Conservation (phyloP, 2,329 filamentous ascomycete species). For the Colletotrichum noveboracense region DNA sequence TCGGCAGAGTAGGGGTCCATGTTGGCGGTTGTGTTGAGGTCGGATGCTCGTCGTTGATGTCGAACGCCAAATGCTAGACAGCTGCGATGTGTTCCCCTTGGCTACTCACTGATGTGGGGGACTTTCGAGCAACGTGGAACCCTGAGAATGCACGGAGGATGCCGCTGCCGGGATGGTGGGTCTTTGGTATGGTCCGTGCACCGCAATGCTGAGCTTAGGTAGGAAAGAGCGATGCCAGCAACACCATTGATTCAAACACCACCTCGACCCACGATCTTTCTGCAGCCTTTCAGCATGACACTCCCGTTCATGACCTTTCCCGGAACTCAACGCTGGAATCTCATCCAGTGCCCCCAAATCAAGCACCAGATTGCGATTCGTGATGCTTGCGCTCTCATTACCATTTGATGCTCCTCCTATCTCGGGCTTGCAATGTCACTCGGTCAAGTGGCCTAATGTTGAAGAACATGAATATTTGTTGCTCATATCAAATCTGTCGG, state of each 20-base stretch:
- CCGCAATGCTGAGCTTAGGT: not conserved
- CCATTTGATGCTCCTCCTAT: not conserved
- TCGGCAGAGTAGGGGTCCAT: conserved; percentile 77
- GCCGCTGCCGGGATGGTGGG: conserved; percentile 1
- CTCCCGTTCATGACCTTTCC: not conserved
- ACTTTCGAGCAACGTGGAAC: conserved; percentile 58
- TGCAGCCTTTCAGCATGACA: not conserved
- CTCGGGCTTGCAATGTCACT: not conserved
- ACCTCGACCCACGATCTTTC: not conserved
- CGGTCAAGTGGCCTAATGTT: not conserved
- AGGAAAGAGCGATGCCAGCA: not conserved
- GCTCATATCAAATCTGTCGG: not conserved
- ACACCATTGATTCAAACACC: not conserved
- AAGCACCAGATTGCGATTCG: not conserved
- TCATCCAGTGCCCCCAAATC: not conserved
- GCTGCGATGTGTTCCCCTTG: conserved; percentile 21
- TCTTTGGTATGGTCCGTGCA: not conserved
- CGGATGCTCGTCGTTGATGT: conserved; percentile 17
- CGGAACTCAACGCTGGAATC: not conserved
- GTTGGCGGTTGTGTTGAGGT: conserved; percentile 28
- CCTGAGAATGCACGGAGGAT: conserved; percentile 52
- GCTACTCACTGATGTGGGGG: conserved; percentile 39
- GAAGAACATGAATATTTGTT: not conserved
- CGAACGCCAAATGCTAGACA: conserved; percentile 24
- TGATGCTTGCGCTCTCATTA: not conserved